Percentiles rank a stretch among this genome's conserved stretches.
These are phyloP conservation scores for Botrytis tulipae DNA, from an alignment of 2,329 filamentous ascomycete species.

Conservation along the genomic window DNA sequence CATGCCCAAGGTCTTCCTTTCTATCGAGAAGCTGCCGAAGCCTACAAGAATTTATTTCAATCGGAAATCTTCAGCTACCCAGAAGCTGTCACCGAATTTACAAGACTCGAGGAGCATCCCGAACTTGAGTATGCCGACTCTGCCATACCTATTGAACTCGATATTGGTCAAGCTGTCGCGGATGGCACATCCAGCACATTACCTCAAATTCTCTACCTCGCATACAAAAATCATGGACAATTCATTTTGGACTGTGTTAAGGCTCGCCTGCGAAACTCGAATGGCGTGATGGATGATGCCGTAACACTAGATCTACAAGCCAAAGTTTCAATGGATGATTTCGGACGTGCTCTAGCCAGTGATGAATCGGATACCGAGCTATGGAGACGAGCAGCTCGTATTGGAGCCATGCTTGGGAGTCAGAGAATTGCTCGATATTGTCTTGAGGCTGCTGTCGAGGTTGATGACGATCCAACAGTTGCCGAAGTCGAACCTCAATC, in stretches of 20 bases:
- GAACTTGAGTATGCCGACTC: slow-evolving; percentile 50
- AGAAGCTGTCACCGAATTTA: slow-evolving; percentile 82
- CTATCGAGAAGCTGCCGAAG: slow-evolving; percentile 72
- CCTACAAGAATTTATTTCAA: slow-evolving; percentile 80
- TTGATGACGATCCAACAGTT: slow-evolving; percentile 64
- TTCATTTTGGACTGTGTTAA: slow-evolving; percentile 77
- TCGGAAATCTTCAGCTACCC: slow-evolving; percentile 94
- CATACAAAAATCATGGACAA: slow-evolving; percentile 94
- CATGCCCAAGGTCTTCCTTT: slow-evolving; percentile 81
- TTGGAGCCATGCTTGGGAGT: slow-evolving; percentile 58
- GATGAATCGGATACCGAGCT: slow-evolving; percentile 67
- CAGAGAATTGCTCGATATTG: slow-evolving; percentile 59
- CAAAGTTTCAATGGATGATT: slow-evolving; percentile 52
- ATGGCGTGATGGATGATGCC: slow-evolving; percentile 33
- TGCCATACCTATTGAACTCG: slow-evolving; percentile 50
- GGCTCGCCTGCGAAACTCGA: slow-evolving; percentile 47
- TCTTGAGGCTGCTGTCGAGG: slow-evolving; percentile 63
- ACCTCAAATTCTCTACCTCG: slow-evolving; percentile 85
- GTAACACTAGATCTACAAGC: slow-evolving; percentile 38
- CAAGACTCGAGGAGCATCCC: slow-evolving; percentile 61
- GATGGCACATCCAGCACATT: slow-evolving; percentile 78
- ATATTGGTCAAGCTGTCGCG: slow-evolving; percentile 58
- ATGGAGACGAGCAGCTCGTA: slow-evolving; percentile 59
- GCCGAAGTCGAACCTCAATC: slow-evolving; percentile 62
- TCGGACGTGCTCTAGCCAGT: slow-evolving; percentile 58